A percentile compares a stretch with the other conserved stretches of the same genome.
Evolutionary conservation across 768 basidiomycete genomes (phyloP).

Genomic region (Termitomyces sp.): DNA sequence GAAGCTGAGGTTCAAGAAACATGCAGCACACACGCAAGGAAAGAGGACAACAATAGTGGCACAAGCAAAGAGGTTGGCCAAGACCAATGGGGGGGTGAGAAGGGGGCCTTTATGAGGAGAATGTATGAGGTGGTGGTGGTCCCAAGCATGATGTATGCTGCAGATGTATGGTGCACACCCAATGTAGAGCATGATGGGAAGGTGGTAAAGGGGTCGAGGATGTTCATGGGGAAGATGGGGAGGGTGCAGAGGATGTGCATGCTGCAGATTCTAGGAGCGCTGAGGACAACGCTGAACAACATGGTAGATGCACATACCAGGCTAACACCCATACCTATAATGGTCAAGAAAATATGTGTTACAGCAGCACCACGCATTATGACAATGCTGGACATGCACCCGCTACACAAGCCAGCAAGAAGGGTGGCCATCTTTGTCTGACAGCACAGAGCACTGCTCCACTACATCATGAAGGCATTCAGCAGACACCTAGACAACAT

Average conservation of each 20-base stretch:
- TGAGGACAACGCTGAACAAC: neutral
- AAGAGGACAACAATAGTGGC: neutral
- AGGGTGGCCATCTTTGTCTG: too few relatives aligned
- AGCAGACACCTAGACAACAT: neutral
- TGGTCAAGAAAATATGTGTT: neutral
- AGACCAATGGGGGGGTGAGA: neutral
- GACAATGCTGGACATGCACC: too few relatives aligned
- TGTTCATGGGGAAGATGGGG: too few relatives aligned
- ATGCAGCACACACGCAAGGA: neutral
- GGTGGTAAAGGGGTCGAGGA: too few relatives aligned
- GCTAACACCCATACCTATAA: too few relatives aligned
- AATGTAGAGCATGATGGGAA: too few relatives aligned
- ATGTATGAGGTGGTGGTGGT: neutral
- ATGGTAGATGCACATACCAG: neutral
- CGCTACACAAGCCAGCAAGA: too few relatives aligned
- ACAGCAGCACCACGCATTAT: too few relatives aligned
- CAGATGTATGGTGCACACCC: neutral
- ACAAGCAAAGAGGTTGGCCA: neutral
- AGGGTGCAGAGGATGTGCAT: neutral
- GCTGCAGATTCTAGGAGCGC: neutral
- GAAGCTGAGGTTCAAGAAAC: neutral
- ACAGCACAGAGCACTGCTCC: conserved; percentile 6
- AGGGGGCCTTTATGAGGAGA: neutral
- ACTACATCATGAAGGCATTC: conserved; percentile 2
- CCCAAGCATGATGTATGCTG: neutral